Conservation (phyloP, 495 filamentous ascomycete genomes). For the Aspergillus haitiensis region DNA sequence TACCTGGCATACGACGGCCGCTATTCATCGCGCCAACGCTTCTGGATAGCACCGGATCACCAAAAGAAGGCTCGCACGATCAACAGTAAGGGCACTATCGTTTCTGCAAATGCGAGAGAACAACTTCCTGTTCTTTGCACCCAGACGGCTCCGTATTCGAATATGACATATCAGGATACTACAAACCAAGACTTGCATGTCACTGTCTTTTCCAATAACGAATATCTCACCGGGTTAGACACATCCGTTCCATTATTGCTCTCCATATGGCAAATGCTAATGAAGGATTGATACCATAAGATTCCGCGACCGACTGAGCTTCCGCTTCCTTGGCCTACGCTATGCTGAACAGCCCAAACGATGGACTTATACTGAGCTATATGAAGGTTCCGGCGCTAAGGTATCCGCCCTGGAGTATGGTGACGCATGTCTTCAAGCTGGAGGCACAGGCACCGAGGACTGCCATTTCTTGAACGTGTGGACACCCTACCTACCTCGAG, state of each 20-base stretch:
- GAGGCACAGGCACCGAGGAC: conserved; percentile 28
- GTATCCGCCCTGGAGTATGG: conserved; percentile 28
- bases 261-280: too few relatives aligned
- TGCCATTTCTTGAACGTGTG: conserved; percentile 49
- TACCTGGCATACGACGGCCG: neutral
- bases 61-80: neutral
- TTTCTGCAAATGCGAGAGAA: neutral
- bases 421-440: conserved; percentile 21
- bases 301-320: conserved; percentile 29
- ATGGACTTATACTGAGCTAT: conserved; percentile 26
- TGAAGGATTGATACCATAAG: neutral
- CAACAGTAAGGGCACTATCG: neutral
- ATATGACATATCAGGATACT: neutral
- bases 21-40: neutral
- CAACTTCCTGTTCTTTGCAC: neutral
- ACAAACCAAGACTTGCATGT: neutral
- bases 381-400: conserved; percentile 18
- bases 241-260: too few relatives aligned
- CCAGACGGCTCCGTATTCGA: neutral
- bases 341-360: conserved; percentile 24
- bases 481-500: conserved; percentile 44
- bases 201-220: neutral
- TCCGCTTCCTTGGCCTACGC: conserved; percentile 29
- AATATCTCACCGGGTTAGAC: neutral
- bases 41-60: neutral